Conservation (phyloP, 306 rosid genomes). For the Casuarina cunninghamiana region DNA sequence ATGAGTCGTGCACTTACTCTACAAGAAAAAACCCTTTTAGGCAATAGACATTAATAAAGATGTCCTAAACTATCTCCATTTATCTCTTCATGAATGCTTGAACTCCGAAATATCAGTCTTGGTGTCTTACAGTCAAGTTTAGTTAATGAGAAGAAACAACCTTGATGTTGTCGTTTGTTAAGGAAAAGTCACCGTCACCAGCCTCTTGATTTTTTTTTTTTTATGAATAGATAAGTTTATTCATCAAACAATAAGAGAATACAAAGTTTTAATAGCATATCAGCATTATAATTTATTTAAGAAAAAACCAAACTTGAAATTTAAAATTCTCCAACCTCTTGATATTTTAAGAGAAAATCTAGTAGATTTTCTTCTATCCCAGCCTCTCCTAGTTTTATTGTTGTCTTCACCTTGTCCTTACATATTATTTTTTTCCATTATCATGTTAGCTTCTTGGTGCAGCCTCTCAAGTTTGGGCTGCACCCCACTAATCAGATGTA, state of each 20-base stretch:
- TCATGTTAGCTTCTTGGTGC: conserved; percentile 4
- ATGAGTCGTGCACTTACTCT: no score
- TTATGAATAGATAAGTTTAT: no score
- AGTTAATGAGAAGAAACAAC: not conserved
- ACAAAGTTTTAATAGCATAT: no score
- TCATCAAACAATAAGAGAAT: no score
- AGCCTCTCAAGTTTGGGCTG: conserved; percentile 32
- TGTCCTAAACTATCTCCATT: no score
- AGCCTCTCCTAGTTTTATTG: not conserved
- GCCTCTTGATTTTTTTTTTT: no score
- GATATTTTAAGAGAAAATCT: conserved; percentile 20
- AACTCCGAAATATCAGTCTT: no score
- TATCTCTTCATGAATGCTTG: no score
- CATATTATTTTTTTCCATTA: conserved; percentile 12
- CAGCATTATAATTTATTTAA: no score
- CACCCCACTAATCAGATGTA: conserved; percentile 23
- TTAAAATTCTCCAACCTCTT: not conserved
- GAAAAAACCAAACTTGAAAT: no score
- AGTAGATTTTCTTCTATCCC: not conserved
- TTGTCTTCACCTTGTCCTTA: conserved; percentile 1
- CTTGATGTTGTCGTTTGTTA: conserved; percentile 20
- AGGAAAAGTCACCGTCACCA: not conserved
- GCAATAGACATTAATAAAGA: no score
- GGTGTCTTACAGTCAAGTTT: no score
- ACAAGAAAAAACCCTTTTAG: not conserved